Evolutionary conservation across 768 basidiomycete genomes (phyloP).

Genomic region (Leucosporidium creatinivorum): DNA sequence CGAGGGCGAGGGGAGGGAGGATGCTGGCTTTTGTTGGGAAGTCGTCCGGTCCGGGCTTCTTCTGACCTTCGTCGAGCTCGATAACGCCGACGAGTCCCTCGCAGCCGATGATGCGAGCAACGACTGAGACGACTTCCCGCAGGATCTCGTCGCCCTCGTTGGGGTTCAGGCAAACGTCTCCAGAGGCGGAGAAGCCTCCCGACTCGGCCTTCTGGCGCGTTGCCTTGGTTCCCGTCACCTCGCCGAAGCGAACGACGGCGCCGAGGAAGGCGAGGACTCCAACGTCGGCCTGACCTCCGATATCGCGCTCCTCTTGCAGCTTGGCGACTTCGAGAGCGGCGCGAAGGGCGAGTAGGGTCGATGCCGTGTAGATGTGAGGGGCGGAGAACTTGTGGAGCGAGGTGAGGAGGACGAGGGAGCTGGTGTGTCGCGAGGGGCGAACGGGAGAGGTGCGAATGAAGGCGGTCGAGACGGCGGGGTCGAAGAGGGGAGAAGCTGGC

Average conservation of each 20-base stretch:
- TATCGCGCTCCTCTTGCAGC: slow-evolving; percentile 31
- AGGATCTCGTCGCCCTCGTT: slow-evolving; percentile 31
- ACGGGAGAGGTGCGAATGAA: slow-evolving; percentile 29
- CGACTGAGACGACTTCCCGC: slow-evolving; percentile 34
- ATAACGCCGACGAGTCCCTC: slow-evolving; percentile 34
- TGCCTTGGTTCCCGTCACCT: slow-evolving; percentile 26
- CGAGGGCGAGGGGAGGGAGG: slow-evolving; percentile 29
- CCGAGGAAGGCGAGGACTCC: slow-evolving; percentile 35
- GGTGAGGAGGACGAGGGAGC: slow-evolving; percentile 34
- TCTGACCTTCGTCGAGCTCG: slow-evolving; percentile 22
- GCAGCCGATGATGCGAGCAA: slow-evolving; percentile 35
- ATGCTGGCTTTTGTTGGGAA: slow-evolving; percentile 8
- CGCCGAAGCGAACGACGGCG: slow-evolving; percentile 35
- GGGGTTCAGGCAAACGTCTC: neutral
- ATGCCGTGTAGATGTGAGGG: slow-evolving; percentile 31
- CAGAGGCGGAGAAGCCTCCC: neutral
- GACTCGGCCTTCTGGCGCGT: neutral
- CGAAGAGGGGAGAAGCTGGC: slow-evolving; percentile 32
- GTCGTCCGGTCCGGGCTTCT: slow-evolving; percentile 9
- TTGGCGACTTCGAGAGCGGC: slow-evolving; percentile 31
- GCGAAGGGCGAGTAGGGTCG: slow-evolving; percentile 26
- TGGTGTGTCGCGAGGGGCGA: slow-evolving; percentile 22
- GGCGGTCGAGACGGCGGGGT: slow-evolving; percentile 34
- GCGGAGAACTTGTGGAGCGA: slow-evolving; percentile 37
- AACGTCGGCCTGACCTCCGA: slow-evolving; percentile 27